Evolutionary conservation across 2,329 filamentous ascomycete species (phyloP).

Genomic region (Fusarium praegraminearum): DNA sequence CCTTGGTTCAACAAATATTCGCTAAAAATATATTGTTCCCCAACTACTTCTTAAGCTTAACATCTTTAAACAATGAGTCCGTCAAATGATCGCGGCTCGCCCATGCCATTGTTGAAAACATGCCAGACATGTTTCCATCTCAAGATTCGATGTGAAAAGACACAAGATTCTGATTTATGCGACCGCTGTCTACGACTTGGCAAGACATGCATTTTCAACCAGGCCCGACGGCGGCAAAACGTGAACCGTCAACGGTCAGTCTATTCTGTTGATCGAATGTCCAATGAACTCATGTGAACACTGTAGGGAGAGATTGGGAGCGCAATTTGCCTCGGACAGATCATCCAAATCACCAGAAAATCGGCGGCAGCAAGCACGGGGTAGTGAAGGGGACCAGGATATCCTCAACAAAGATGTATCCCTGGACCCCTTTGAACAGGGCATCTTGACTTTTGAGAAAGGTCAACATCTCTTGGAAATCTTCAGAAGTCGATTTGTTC

Average conservation of each 20-base stretch:
- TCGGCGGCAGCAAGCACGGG: neutral
- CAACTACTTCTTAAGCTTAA: neutral
- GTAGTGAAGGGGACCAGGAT: neutral
- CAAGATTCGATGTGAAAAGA: constrained; percentile 51
- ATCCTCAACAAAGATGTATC: constrained; percentile 18
- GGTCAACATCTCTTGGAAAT: constrained; percentile 32
- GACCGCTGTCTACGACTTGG: constrained; percentile 51
- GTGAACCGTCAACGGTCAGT: constrained; percentile 25
- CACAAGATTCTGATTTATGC: constrained; percentile 48
- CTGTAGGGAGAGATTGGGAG: neutral
- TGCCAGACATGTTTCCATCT: constrained; percentile 51
- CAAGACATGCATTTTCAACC: constrained; percentile 50
- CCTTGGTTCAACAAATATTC: neutral
- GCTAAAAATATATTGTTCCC: too few relatives aligned
- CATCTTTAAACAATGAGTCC: constrained; percentile 10
- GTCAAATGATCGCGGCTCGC: neutral
- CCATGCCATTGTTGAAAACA: constrained; percentile 41
- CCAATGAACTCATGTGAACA: fast-evolving
- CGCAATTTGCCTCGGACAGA: neutral
- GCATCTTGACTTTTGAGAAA: constrained; percentile 28
- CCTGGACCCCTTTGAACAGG: constrained; percentile 41
- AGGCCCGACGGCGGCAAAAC: constrained; percentile 45
- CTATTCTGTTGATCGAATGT: fast-evolving
- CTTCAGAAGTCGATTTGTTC: constrained; percentile 41
- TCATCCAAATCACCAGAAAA: constrained; percentile 29